Percentiles rank a stretch among this genome's conserved stretches.
These are phyloP conservation scores for Hymenoscyphus fraxineus DNA, from an alignment of 2,329 filamentous ascomycete species.

Conservation along the genomic window DNA sequence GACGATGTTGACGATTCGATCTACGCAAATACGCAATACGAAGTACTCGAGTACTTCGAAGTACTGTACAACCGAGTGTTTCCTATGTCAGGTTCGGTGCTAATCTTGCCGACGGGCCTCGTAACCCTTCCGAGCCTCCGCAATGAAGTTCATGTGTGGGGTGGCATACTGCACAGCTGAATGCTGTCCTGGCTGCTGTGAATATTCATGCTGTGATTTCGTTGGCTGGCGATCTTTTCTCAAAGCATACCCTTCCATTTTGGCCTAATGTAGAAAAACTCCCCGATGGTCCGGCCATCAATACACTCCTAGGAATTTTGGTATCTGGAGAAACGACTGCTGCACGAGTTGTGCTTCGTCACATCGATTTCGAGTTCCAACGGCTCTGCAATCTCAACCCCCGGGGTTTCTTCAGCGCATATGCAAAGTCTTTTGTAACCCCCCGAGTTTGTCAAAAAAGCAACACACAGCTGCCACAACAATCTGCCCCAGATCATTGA, in stretches of 20 bases:
- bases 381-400: slow-evolving; percentile 6
- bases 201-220: neutral
- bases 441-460: neutral
- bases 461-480: neutral
- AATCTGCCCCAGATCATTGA: slow-evolving; percentile 5
- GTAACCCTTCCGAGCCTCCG: neutral
- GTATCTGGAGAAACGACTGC: neutral
- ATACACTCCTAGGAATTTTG: neutral
- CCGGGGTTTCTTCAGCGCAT: slow-evolving; percentile 7
- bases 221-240: slow-evolving; percentile 1
- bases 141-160: neutral
- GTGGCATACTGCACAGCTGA: neutral
- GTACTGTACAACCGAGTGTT: neutral
- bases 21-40: neutral
- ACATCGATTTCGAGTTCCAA: slow-evolving; percentile 4
- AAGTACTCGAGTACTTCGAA: no score
- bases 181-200: neutral
- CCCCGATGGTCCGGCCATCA: neutral
- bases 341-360: neutral
- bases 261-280: neutral
- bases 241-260: neutral
- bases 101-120: neutral
- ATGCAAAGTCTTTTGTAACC: slow-evolving; percentile 3
- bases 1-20: neutral
- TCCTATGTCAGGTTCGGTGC: neutral